These are phyloP conservation scores for Crassisporium funariophilum DNA, from an alignment of 768 basidiomycete species.

Conservation along the genomic window DNA sequence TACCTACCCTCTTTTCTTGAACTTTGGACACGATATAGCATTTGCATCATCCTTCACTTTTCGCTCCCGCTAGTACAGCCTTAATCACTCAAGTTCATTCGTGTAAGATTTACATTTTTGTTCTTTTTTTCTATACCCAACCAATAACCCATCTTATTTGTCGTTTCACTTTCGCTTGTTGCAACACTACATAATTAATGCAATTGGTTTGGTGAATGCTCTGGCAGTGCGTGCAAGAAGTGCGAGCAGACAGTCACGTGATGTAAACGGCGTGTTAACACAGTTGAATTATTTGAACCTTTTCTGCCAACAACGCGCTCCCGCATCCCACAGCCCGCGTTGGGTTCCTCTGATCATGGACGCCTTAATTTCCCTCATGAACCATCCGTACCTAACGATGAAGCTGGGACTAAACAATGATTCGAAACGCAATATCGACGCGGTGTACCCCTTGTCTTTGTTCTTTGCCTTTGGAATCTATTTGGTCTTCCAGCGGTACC, in stretches of 20 bases:
- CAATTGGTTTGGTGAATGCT: background rate
- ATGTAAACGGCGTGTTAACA: too few relatives aligned
- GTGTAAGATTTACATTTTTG: constrained; percentile 16
- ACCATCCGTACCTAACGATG: constrained; percentile 56
- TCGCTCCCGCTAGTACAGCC: constrained; percentile 15
- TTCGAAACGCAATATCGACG: constrained; percentile 54
- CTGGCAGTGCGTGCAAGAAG: background rate
- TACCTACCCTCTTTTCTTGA: constrained; percentile 12
- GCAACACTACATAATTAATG: background rate
- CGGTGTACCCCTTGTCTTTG: constrained; percentile 64
- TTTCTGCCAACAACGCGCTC: constrained; percentile 1
- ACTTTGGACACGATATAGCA: constrained; percentile 24
- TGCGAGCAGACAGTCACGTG: constrained; percentile 17
- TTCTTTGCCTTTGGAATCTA: constrained; percentile 82
- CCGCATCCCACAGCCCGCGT: constrained; percentile 11
- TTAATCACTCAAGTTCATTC: constrained; percentile 20
- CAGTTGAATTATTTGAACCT: constrained; percentile 12
- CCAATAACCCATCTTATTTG: constrained; percentile 14
- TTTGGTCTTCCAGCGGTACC: constrained; percentile 74
- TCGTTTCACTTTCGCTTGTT: too few relatives aligned
- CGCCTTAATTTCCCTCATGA: constrained; percentile 46
- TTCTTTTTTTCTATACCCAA: constrained; percentile 23
- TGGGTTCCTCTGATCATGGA: constrained; percentile 39
- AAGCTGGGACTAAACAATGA: constrained; percentile 51
- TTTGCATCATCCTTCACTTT: constrained; percentile 17